phyloP scores from a whole-genome alignment of 2,329 filamentous ascomycete genomes.

The Penicillium janthinellum region DNA sequence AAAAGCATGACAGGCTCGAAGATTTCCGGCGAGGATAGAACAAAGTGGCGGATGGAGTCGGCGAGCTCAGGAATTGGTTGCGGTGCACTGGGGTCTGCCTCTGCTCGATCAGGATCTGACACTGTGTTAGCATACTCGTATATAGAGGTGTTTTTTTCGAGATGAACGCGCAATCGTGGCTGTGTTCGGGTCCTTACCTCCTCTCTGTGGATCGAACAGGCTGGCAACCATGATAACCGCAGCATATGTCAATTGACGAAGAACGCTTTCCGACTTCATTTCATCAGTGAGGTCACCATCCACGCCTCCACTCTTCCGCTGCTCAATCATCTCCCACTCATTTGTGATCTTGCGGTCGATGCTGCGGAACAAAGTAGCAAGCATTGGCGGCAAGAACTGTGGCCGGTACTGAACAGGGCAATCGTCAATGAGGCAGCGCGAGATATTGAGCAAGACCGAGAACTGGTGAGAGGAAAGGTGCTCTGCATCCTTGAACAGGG shows the following conservation, averaged over 20 bases:
- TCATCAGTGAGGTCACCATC: constrained; percentile 85
- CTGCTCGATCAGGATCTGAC: constrained; percentile 40
- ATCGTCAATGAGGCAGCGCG: constrained; percentile 85
- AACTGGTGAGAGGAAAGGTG: constrained; percentile 89
- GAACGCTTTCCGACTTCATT: constrained; percentile 96
- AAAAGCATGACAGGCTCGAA: constrained; percentile 90
- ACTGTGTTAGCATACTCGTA: not conserved
- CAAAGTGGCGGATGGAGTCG: constrained; percentile 71
- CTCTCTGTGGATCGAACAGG: constrained; percentile 73
- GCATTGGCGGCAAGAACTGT: constrained; percentile 81
- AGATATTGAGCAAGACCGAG: constrained; percentile 86
- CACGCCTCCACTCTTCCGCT: constrained; percentile 60
- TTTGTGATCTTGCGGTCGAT: constrained; percentile 83
- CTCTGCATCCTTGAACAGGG: constrained; percentile 79
- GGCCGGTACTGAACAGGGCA: constrained; percentile 77
- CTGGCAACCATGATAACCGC: constrained; percentile 90
- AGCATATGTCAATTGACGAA: constrained; percentile 88
- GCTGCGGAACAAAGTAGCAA: constrained; percentile 79
- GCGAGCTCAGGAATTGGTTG: constrained; percentile 53
- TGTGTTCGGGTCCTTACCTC: constrained; percentile 52
- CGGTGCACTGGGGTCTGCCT: constrained; percentile 36
- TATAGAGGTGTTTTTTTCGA: not conserved
- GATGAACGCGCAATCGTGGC: not conserved
- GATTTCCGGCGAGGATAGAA: constrained; percentile 73
- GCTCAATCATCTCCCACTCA: constrained; percentile 80